Evolutionary conservation across 1,284 basidiomycete species (phyloP).

Genomic region (Leucoagaricus sp.): DNA sequence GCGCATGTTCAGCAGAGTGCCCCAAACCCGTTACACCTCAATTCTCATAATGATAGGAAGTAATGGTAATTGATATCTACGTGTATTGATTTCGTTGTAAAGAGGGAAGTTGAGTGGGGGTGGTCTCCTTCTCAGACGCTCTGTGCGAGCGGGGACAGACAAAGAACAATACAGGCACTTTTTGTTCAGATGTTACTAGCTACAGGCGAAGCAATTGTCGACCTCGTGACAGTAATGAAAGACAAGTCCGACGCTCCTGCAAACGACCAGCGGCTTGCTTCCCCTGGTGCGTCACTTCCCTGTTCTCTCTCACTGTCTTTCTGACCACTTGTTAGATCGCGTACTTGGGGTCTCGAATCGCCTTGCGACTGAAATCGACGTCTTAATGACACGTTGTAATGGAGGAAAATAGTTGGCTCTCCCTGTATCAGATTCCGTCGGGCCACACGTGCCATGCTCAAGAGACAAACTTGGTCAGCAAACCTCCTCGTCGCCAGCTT

Average conservation of each 20-base stretch:
- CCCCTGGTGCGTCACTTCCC: constrained; percentile 62
- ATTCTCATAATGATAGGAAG: no score
- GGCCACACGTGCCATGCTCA: constrained; percentile 93
- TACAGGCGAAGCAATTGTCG: constrained; percentile 77
- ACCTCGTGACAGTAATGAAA: constrained; percentile 85
- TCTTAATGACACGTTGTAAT: constrained; percentile 13
- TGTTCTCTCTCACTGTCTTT: not conserved
- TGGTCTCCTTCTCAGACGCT: no score
- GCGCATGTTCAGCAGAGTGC: no score
- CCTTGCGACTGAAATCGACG: not conserved
- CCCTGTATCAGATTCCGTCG: constrained; percentile 86
- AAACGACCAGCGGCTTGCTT: constrained; percentile 83
- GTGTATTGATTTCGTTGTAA: no score
- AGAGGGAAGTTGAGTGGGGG: no score
- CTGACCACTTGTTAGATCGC: constrained; percentile 46
- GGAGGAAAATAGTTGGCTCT: constrained; percentile 82
- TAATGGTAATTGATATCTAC: no score
- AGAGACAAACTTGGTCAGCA: constrained; percentile 70
- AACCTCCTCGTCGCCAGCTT: constrained; percentile 3
- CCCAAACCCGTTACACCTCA: no score
- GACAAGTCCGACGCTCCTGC: constrained; percentile 83
- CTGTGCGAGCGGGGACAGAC: no score
- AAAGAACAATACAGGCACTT: no score
- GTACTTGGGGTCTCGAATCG: constrained; percentile 63
- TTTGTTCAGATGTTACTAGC: constrained; percentile 81